Percentiles rank a stretch among this genome's conserved stretches.
These are phyloP conservation scores for Phytophthora litchii DNA, from an alignment of 352 stramenopile species.

Conservation along the genomic window DNA sequence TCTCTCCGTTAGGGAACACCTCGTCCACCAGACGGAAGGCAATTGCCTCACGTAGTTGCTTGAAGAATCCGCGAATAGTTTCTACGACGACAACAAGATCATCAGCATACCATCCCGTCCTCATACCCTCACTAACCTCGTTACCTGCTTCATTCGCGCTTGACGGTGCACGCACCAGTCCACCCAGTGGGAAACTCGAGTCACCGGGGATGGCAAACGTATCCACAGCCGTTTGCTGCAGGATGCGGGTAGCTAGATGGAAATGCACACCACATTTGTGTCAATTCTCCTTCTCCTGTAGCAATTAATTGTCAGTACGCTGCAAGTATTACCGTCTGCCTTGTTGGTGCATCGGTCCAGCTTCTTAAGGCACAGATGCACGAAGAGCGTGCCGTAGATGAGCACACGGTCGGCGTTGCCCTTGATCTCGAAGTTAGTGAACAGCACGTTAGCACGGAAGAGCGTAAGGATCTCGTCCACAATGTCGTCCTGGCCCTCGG, in stretches of 20 bases:
- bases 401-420: slow-evolving; percentile 91
- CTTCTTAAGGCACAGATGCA: slow-evolving; percentile 92
- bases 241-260: slow-evolving; percentile 62
- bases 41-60: slow-evolving; percentile 90
- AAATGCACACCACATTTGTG: slow-evolving; percentile 9
- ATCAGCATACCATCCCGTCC: not conserved
- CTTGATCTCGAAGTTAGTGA: slow-evolving; percentile 95
- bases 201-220: slow-evolving; percentile 89
- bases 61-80: slow-evolving; percentile 89
- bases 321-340: slow-evolving; percentile 49
- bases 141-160: slow-evolving; percentile 80
- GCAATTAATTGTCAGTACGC: not conserved
- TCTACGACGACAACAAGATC: slow-evolving; percentile 41
- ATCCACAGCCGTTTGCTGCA: slow-evolving; percentile 86
- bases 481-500: slow-evolving; percentile 89
- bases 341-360: slow-evolving; percentile 85
- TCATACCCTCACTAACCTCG: not conserved
- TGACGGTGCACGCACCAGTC: slow-evolving; percentile 73
- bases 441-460: slow-evolving; percentile 94
- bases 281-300: not conserved
- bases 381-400: slow-evolving; percentile 95
- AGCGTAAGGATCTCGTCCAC: slow-evolving; percentile 93
- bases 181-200: slow-evolving; percentile 81
- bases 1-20: slow-evolving; percentile 83
- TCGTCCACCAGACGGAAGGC: slow-evolving; percentile 80